Base-by-base conservation (phyloP, 106 monocot species). In the Dioscorea zingiberensis region DNA sequence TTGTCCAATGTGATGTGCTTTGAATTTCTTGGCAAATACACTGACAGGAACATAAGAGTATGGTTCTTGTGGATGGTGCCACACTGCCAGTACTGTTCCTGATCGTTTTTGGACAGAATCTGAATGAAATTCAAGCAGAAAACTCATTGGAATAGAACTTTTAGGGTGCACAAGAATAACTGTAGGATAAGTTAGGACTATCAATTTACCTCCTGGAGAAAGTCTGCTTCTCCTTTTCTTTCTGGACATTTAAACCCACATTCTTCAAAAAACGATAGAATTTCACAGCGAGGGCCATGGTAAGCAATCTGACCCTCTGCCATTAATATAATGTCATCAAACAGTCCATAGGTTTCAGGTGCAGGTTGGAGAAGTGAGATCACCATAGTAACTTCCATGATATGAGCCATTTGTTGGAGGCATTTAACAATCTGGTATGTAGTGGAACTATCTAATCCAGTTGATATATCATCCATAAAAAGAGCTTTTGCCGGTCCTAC, bases 381-480 rank as follows among this genome's bases (percentile, higher is more conserved):
- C 18, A 85, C 27, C 7, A 83, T 28, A 17, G 90, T 94, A 27
- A 73, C 79, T 67, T 94, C 90, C 47, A 79, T 72, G 5, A 90
- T 82, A 46, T 94, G 94, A 16, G 70, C 78, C 28, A 94, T 47
- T 76, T 90, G 90, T 59, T 85, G 87, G 29, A 94, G 86, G 64
- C 82, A 90, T 29, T 79, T 72, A 21, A 90, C 75, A 21, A 90
- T 87, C 26, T 95, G 94, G 47, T 74, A 87, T 58, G 94, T 87
- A 1, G 94, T 87, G 18, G 87, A 79, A 70, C 87, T 95, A 48
- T 95, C 91, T 67, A 95, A 67, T 14, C 91, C 94, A 22, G 79
- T 91, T 78, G 94, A 95, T 81, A 91, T 95, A 83, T 91, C 94
- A 83, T 95, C 94, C 94, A 95, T 87, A 44, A 90, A 87, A 55